These are phyloP conservation scores for Primulina huaijiensis DNA, from an alignment of 257 asterid species.

Conservation along the genomic window DNA sequence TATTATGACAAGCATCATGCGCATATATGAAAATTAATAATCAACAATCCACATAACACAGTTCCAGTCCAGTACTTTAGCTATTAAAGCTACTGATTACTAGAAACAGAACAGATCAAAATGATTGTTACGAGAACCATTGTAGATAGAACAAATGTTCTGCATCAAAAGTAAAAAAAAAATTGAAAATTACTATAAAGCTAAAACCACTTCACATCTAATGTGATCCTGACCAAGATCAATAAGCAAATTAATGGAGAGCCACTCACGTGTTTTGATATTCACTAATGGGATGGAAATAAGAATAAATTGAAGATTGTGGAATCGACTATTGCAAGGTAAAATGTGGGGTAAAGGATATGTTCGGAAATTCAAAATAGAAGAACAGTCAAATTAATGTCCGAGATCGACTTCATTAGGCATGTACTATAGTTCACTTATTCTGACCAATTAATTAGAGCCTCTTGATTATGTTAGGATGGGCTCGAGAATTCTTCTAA, in stretches of 20 bases:
- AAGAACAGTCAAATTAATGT: neutral
- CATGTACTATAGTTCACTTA: neutral
- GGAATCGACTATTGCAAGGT: too few species aligned
- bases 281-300: neutral
- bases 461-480: too few species aligned
- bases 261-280: neutral
- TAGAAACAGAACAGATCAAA: neutral
- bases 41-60: neutral
- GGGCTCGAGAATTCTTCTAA: neutral
- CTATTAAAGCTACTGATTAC: neutral
- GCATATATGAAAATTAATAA: neutral
- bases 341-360: neutral
- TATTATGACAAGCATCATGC: neutral
- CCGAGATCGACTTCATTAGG: neutral
- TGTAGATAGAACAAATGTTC: neutral
- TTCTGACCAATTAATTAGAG: neutral
- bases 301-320: too few species aligned
- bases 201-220: neutral
- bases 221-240: neutral
- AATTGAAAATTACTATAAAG: too few species aligned
- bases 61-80: constrained; percentile 1
- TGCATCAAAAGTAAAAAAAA: neutral
- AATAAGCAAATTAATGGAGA: neutral
- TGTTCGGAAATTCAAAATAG: neutral
- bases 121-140: neutral